These are phyloP conservation scores for Talaromyces rugulosus DNA, from an alignment of 2,329 filamentous ascomycete genomes.

Conservation along the genomic window DNA sequence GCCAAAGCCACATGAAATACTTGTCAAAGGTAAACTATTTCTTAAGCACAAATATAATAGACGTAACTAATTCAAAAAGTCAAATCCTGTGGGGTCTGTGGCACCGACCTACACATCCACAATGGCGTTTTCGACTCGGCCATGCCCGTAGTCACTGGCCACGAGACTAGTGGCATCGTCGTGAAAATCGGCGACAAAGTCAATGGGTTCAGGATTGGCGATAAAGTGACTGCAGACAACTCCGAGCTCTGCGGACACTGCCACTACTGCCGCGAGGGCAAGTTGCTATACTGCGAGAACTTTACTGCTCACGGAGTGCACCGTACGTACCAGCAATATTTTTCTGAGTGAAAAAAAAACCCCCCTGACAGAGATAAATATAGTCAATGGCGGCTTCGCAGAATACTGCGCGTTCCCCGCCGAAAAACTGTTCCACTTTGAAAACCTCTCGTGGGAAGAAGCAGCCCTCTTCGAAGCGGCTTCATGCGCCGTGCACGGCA, in stretches of 20 bases:
- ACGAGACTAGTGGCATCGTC: not conserved
- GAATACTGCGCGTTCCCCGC: not conserved
- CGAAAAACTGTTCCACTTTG: constrained; percentile 59
- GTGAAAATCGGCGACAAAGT: not conserved
- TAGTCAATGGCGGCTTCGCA: not conserved
- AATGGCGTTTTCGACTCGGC: not conserved
- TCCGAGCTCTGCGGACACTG: not conserved
- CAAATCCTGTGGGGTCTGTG: not conserved
- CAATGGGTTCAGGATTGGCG: not conserved
- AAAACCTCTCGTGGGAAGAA: constrained; percentile 64
- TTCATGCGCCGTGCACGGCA: constrained; percentile 66
- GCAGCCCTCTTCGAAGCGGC: constrained; percentile 67
- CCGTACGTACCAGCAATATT: too few relatives aligned
- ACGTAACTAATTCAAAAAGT: not conserved
- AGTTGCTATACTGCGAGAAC: not conserved
- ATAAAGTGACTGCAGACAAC: not conserved
- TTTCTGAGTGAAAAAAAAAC: too few relatives aligned
- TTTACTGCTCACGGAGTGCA: not conserved
- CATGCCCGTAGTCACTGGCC: not conserved
- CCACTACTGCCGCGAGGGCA: not conserved
- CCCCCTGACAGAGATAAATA: not conserved
- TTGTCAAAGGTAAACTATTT: too few relatives aligned
- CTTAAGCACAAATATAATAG: too few relatives aligned
- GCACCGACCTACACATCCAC: constrained; percentile 3
- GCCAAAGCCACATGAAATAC: too few relatives aligned